These are phyloP conservation scores for Acaromyces ingoldii DNA, from an alignment of 1,284 basidiomycete species.

Conservation along the genomic window DNA sequence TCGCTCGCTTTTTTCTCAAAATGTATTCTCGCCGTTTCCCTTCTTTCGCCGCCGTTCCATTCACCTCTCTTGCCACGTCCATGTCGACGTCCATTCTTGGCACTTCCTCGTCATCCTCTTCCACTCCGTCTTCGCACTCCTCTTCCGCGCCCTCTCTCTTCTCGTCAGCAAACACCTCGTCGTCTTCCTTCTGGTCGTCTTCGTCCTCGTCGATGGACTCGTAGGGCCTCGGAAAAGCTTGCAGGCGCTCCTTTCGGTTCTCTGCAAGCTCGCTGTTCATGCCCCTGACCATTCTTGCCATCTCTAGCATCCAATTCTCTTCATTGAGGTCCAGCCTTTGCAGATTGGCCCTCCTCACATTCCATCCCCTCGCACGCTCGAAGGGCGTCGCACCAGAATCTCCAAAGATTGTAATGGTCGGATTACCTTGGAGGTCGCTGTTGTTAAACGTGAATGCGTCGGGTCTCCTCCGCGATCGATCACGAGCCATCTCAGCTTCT, in stretches of 20 bases:
- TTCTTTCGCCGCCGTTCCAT: too few species aligned
- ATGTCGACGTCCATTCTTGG: too few species aligned
- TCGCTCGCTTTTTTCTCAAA: slow-evolving; percentile 1
- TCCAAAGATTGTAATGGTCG: slow-evolving; percentile 41
- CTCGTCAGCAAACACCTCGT: not conserved
- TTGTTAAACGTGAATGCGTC: slow-evolving; percentile 37
- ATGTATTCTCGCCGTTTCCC: too few species aligned
- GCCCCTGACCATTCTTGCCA: slow-evolving; percentile 42
- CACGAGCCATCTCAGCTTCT: slow-evolving; percentile 35
- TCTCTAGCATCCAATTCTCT: slow-evolving; percentile 50
- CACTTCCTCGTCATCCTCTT: slow-evolving; percentile 10
- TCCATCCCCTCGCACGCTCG: slow-evolving; percentile 36
- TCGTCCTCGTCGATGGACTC: slow-evolving; percentile 2
- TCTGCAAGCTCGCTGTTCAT: slow-evolving; percentile 46
- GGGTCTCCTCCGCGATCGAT: slow-evolving; percentile 27
- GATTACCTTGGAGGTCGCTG: slow-evolving; percentile 38
- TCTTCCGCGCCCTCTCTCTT: slow-evolving; percentile 3
- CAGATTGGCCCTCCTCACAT: slow-evolving; percentile 25
- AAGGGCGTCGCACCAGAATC: slow-evolving; percentile 44
- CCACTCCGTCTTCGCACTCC: slow-evolving; percentile 2
- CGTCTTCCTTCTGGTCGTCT: not conserved
- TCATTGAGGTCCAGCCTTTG: slow-evolving; percentile 41
- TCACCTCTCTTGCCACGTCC: too few species aligned
- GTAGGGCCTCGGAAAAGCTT: slow-evolving; percentile 28
- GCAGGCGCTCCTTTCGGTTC: slow-evolving; percentile 30